Conservation (phyloP, 2,329 filamentous ascomycete genomes). For the Aspergillus sp. region DNA sequence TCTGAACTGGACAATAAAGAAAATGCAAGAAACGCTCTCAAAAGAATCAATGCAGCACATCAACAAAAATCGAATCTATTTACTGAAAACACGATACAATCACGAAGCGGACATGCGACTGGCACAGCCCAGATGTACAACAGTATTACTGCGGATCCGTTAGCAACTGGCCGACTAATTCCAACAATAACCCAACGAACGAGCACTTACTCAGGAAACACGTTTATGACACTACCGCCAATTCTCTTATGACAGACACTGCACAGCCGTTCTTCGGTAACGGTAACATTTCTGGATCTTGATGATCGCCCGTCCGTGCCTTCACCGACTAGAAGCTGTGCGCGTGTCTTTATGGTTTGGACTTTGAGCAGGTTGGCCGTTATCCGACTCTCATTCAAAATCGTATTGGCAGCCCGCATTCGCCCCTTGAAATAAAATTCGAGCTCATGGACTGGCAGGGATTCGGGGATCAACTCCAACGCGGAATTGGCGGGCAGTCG, state of each 20-base stretch:
- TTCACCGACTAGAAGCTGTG: conserved; percentile 71
- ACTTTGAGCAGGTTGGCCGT: conserved; percentile 74
- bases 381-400: conserved; percentile 77
- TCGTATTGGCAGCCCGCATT: conserved; percentile 80
- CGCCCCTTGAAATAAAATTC: conserved; percentile 90
- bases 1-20: conserved; percentile 9
- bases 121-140: conserved; percentile 80
- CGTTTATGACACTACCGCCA: conserved; percentile 85
- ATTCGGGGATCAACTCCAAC: conserved; percentile 78
- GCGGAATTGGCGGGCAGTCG: conserved; percentile 86
- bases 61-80: conserved; percentile 19
- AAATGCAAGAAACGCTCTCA: conserved; percentile 4
- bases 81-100: conserved; percentile 19
- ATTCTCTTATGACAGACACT: conserved; percentile 91
- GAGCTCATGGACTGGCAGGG: conserved; percentile 74
- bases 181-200: background rate
- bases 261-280: conserved; percentile 86
- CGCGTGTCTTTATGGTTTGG: conserved; percentile 75
- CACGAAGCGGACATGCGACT: conserved; percentile 40
- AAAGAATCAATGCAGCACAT: conserved; percentile 12
- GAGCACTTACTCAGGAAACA: conserved; percentile 72
- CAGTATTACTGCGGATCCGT: conserved; percentile 47
- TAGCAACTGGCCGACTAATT: conserved; percentile 12
- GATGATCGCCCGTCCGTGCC: conserved; percentile 53
- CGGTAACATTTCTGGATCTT: conserved; percentile 69